Evolutionary conservation across 805 yeast species (phyloP).

Genomic region (Candida glaebosa): DNA sequence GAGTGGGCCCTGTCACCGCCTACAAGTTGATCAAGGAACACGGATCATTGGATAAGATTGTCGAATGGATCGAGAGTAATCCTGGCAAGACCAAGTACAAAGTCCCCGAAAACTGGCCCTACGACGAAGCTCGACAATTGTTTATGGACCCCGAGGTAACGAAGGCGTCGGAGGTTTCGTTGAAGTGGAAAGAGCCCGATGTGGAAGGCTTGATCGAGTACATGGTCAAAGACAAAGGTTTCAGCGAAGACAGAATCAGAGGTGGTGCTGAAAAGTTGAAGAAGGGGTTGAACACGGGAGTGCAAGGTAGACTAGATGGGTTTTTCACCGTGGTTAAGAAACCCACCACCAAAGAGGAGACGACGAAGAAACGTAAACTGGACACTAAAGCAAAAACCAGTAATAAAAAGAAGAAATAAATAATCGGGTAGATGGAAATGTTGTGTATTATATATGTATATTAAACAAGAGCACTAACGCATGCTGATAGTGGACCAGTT

Average conservation of each 20-base stretch:
- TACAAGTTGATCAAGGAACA: slow-evolving; percentile 83
- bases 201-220: slow-evolving; percentile 77
- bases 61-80: slow-evolving; percentile 56
- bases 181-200: slow-evolving; percentile 90
- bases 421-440: neutral
- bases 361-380: slow-evolving; percentile 27
- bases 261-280: slow-evolving; percentile 82
- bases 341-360: slow-evolving; percentile 38
- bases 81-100: slow-evolving; percentile 62
- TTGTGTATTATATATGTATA: neutral
- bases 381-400: slow-evolving; percentile 27
- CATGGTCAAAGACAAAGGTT: slow-evolving; percentile 85
- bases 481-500: too few relatives aligned
- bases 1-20: slow-evolving; percentile 96
- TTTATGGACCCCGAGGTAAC: slow-evolving; percentile 80
- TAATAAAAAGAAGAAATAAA: slow-evolving; percentile 20
- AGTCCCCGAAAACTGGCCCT: slow-evolving; percentile 95
- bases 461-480: too few relatives aligned
- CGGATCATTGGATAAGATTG: slow-evolving; percentile 73
- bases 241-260: slow-evolving; percentile 86
- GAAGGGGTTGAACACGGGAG: slow-evolving; percentile 79
- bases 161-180: slow-evolving; percentile 53
- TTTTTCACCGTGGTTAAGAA: slow-evolving; percentile 72
- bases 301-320: slow-evolving; percentile 90
- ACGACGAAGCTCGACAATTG: slow-evolving; percentile 77